Conservation (phyloP, 2,329 filamentous ascomycete species). For the Nothopassalora personata region DNA sequence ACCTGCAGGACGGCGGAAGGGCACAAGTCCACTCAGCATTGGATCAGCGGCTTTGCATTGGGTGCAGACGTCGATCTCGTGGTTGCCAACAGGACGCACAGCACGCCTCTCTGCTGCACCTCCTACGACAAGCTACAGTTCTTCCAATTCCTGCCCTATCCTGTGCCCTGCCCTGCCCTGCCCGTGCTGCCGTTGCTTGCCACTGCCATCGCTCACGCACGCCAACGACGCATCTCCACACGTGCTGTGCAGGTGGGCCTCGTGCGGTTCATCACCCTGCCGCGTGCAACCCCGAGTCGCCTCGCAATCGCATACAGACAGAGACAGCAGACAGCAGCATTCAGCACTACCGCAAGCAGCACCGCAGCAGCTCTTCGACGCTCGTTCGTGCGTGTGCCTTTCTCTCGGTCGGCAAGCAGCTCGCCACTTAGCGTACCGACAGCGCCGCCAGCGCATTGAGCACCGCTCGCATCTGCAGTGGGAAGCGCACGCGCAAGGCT, state of each 20-base stretch:
- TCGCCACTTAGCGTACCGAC: slow-evolving; percentile 1
- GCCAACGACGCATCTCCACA: not conserved
- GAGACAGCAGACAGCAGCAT: not conserved
- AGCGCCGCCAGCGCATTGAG: not conserved
- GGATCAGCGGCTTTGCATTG: not conserved
- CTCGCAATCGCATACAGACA: not conserved
- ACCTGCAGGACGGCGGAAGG: not conserved
- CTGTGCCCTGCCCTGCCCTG: not conserved
- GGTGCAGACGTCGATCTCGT: not conserved
- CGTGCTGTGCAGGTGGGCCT: not conserved
- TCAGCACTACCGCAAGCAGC: not conserved
- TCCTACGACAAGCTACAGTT: not conserved
- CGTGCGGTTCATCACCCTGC: not conserved
- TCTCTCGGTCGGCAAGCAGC: slow-evolving; percentile 1
- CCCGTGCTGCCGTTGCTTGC: not conserved
- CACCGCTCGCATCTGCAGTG: slow-evolving; percentile 1
- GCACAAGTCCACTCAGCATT: not conserved
- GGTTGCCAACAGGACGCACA: not conserved
- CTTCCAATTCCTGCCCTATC: not conserved
- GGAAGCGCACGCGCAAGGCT: not conserved
- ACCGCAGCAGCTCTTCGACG: not conserved
- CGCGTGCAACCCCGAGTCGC: not conserved
- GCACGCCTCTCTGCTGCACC: not conserved
- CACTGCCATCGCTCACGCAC: not conserved
- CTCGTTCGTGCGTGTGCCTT: not conserved